Evolutionary conservation across 2,329 filamentous ascomycete species (phyloP).

Genomic region (Microdochium nivale): DNA sequence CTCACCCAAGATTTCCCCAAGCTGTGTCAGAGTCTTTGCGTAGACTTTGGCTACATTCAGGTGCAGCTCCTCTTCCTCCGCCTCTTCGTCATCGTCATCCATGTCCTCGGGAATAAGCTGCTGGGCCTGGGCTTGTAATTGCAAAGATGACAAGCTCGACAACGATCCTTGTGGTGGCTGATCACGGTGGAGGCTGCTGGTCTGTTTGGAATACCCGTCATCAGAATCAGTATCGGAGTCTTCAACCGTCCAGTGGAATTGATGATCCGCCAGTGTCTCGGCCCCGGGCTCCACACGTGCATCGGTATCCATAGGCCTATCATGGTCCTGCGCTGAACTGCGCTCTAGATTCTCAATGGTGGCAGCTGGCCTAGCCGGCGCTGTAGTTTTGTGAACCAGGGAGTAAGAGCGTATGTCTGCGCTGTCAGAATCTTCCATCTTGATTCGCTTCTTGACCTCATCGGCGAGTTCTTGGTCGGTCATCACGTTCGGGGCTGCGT

Average conservation of each 20-base stretch:
- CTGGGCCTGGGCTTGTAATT: not conserved
- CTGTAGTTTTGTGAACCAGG: too few species aligned
- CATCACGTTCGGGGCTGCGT: not conserved
- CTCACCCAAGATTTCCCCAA: slow-evolving; percentile 59
- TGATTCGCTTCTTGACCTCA: not conserved
- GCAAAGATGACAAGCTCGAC: not conserved
- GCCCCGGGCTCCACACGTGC: not conserved
- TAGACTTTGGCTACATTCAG: slow-evolving; percentile 72
- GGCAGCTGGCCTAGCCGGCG: too few species aligned
- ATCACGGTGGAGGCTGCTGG: not conserved
- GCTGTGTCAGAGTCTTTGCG: slow-evolving; percentile 66
- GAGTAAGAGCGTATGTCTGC: too few species aligned
- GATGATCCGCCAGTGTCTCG: slow-evolving; percentile 3
- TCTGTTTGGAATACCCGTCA: not conserved
- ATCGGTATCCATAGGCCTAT: not conserved
- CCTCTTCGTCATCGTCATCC: slow-evolving; percentile 8
- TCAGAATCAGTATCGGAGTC: not conserved
- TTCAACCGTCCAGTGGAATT: slow-evolving; percentile 21
- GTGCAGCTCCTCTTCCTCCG: slow-evolving; percentile 40
- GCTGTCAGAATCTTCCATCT: not conserved
- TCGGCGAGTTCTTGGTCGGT: not conserved
- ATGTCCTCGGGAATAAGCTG: not conserved
- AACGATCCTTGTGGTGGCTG: not conserved
- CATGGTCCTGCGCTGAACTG: not conserved
- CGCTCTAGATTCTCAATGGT: not conserved